These are phyloP conservation scores for Conringia planisiliqua DNA, from an alignment of 345 rosid genomes.

Conservation along the genomic window DNA sequence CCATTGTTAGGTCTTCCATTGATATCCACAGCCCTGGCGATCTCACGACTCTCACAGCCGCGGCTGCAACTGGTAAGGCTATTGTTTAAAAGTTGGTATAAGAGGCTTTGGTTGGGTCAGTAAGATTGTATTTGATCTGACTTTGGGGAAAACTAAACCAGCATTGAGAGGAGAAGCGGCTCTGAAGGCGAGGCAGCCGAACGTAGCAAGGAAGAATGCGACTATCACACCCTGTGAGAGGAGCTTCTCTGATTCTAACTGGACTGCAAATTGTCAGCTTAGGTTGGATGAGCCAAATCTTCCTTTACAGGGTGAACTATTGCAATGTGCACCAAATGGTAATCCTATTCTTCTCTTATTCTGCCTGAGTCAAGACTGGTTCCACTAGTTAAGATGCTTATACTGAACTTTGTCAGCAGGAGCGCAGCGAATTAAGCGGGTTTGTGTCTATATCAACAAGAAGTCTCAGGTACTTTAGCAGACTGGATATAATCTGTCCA, in stretches of 20 bases:
- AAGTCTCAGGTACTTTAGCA: constrained; percentile 34
- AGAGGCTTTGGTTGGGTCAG: neutral
- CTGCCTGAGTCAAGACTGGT: neutral
- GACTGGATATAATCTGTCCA: neutral
- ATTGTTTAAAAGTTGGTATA: neutral
- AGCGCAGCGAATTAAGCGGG: constrained; percentile 28
- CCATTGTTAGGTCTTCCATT: constrained; percentile 66
- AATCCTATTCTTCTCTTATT: constrained; percentile 19
- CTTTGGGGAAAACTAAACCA: constrained; percentile 15
- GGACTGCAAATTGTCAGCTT: constrained; percentile 38
- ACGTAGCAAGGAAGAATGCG: constrained; percentile 81
- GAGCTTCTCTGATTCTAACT: constrained; percentile 47
- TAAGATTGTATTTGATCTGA: constrained; percentile 10
- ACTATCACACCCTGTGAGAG: constrained; percentile 75
- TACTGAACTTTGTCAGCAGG: constrained; percentile 26
- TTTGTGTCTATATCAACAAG: constrained; percentile 33
- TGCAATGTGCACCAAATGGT: constrained; percentile 36
- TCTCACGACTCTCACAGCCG: constrained; percentile 84
- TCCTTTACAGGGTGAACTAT: constrained; percentile 34
- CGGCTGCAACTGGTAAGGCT: constrained; percentile 73
- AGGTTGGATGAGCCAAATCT: constrained; percentile 25
- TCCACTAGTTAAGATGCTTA: constrained; percentile 16
- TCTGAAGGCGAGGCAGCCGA: constrained; percentile 65
- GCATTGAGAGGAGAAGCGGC: constrained; percentile 96
- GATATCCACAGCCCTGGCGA: constrained; percentile 77